A percentile compares a stretch with the other conserved stretches of the same genome.
phyloP scores from a whole-genome alignment of 495 filamentous ascomycete genomes.

The Sphaerosporella brunnea region DNA sequence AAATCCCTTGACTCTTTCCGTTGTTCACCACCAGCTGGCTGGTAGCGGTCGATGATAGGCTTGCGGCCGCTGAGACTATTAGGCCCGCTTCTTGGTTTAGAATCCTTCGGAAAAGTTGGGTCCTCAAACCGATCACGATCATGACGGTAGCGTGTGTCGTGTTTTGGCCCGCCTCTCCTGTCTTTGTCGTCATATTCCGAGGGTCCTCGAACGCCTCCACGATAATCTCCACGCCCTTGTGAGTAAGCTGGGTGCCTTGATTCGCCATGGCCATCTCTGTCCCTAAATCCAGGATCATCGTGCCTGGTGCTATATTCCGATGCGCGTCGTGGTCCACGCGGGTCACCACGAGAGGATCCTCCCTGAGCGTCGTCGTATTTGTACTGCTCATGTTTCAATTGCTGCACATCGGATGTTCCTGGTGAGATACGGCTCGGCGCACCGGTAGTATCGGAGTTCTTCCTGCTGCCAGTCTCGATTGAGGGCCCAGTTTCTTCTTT shows the following conservation, averaged over 20 bases:
- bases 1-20: neutral
- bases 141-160: slow-evolving; percentile 16
- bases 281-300: slow-evolving; percentile 3
- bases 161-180: slow-evolving; percentile 14
- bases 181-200: slow-evolving; percentile 22
- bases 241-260: neutral
- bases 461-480: neutral
- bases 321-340: neutral
- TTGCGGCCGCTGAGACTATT: slow-evolving; percentile 1
- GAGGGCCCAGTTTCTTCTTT: slow-evolving; percentile 14
- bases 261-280: neutral
- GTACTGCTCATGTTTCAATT: slow-evolving; percentile 6
- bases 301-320: slow-evolving; percentile 1
- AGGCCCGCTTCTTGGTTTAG: neutral
- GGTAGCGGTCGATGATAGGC: neutral
- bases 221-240: neutral
- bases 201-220: neutral
- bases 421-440: neutral
- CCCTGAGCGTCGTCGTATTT: slow-evolving; percentile 2
- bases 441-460: slow-evolving; percentile 1
- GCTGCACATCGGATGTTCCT: slow-evolving; percentile 2
- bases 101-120: slow-evolving; percentile 17
- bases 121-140: slow-evolving; percentile 21
- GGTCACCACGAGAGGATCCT: neutral
- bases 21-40: neutral